Percentiles rank a stretch among this genome's conserved stretches.
These are phyloP conservation scores for Yarrowia deformans DNA, from an alignment of 805 yeast genomes.

Conservation along the genomic window DNA sequence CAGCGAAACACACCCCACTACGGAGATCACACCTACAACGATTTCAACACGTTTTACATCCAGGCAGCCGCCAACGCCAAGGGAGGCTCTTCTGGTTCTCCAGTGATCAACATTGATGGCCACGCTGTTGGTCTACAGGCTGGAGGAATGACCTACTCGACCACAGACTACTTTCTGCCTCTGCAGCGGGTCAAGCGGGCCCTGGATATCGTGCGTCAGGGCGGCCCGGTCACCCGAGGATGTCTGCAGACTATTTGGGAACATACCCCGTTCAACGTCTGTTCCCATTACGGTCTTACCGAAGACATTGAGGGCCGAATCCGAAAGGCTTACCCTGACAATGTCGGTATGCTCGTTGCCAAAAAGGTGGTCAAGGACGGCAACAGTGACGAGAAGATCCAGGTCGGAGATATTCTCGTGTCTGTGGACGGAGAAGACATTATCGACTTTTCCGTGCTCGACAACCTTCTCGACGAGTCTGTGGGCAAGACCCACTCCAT, in stretches of 20 bases:
- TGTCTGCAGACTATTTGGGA: slow-evolving; percentile 91
- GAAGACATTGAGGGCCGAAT: slow-evolving; percentile 73
- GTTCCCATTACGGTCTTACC: slow-evolving; percentile 83
- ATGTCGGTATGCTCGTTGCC: slow-evolving; percentile 80
- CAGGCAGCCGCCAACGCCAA: slow-evolving; percentile 97
- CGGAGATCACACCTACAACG: slow-evolving; percentile 85
- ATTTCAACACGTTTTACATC: slow-evolving; percentile 91
- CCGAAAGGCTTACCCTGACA: slow-evolving; percentile 70
- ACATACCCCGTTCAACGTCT: slow-evolving; percentile 85
- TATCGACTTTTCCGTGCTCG: slow-evolving; percentile 76
- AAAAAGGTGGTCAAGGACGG: slow-evolving; percentile 83
- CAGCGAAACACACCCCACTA: slow-evolving; percentile 96
- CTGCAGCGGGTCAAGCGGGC: slow-evolving; percentile 85
- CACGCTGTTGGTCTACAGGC: slow-evolving; percentile 91
- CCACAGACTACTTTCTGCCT: slow-evolving; percentile 91
- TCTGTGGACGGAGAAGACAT: slow-evolving; percentile 73
- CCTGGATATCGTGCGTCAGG: slow-evolving; percentile 69
- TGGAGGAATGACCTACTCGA: slow-evolving; percentile 89
- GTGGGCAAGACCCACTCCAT: slow-evolving; percentile 67
- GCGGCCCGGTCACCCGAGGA: slow-evolving; percentile 76
- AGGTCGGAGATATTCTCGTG: slow-evolving; percentile 85
- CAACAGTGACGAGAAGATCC: slow-evolving; percentile 73
- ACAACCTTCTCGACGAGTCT: slow-evolving; percentile 75
- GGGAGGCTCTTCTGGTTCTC: slow-evolving; percentile 97
- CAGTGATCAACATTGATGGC: slow-evolving; percentile 91